Evolutionary conservation across 2,329 filamentous ascomycete genomes (phyloP).

Genomic region (Eutypella sp.): DNA sequence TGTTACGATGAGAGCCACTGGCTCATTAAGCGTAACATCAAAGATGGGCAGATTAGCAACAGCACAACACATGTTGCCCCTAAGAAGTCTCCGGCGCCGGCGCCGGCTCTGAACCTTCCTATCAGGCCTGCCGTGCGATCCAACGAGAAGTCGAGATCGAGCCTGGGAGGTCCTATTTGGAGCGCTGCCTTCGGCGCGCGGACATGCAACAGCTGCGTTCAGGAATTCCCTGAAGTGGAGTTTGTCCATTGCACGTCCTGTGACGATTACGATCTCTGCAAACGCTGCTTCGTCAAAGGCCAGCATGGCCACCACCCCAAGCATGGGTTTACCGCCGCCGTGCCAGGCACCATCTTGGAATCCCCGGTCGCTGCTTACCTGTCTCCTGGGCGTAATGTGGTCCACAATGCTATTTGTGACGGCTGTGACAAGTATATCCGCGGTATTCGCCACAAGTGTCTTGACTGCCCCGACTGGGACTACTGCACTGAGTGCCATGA

Average conservation of each 20-base stretch:
- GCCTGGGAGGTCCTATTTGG: conserved; percentile 8
- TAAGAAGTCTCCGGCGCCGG: conserved; percentile 34
- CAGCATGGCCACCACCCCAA: conserved; percentile 87
- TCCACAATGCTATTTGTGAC: conserved; percentile 89
- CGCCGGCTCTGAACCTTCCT: conserved; percentile 10
- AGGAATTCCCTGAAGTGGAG: conserved; percentile 67
- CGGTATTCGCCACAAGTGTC: conserved; percentile 92
- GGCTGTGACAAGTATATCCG: conserved; percentile 84
- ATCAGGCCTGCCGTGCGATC: conserved; percentile 8
- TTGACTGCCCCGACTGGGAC: conserved; percentile 96
- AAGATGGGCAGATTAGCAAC: conserved; percentile 72
- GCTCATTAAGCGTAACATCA: conserved; percentile 86
- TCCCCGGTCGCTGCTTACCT: conserved; percentile 62
- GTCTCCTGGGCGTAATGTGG: conserved; percentile 70
- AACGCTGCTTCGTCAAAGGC: conserved; percentile 68
- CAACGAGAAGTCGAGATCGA: neutral
- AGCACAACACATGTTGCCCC: conserved; percentile 80
- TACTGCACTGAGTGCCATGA: conserved; percentile 76
- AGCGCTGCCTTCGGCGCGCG: conserved; percentile 32
- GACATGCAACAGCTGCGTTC: conserved; percentile 65
- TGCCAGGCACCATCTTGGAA: conserved; percentile 57
- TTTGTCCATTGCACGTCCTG: conserved; percentile 84
- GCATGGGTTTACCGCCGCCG: conserved; percentile 71
- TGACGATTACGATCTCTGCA: conserved; percentile 89
- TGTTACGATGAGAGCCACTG: conserved; percentile 81